Evolutionary conservation across 768 basidiomycete species (phyloP).

Genomic region (Favolaschia claudopus): DNA sequence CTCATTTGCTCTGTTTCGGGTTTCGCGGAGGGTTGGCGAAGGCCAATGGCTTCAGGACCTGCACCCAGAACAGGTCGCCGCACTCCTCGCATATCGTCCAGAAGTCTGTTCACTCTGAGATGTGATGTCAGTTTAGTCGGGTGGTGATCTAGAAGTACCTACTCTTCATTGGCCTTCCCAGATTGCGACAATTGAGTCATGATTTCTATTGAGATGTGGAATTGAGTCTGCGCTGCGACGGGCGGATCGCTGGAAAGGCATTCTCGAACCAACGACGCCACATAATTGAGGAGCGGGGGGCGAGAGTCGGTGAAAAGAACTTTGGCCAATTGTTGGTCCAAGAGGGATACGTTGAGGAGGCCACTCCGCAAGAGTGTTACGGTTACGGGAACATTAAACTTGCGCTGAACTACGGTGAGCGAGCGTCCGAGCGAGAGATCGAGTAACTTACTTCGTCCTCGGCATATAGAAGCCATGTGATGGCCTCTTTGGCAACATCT

Average conservation of each 20-base stretch:
- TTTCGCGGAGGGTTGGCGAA: slow-evolving; percentile 61
- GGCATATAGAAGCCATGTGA: slow-evolving; percentile 94
- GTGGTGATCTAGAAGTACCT: slow-evolving; percentile 39
- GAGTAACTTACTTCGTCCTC: slow-evolving; percentile 84
- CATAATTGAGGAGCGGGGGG: slow-evolving; percentile 79
- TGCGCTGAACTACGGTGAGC: slow-evolving; percentile 65
- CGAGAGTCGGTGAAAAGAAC: slow-evolving; percentile 81
- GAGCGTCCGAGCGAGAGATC: not conserved
- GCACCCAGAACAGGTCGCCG: slow-evolving; percentile 54
- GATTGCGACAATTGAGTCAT: slow-evolving; percentile 75
- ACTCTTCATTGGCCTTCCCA: slow-evolving; percentile 89
- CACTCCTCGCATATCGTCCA: slow-evolving; percentile 84
- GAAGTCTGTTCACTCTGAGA: slow-evolving; percentile 67
- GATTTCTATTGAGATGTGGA: slow-evolving; percentile 82
- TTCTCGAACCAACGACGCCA: slow-evolving; percentile 84
- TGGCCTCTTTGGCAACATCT: slow-evolving; percentile 95
- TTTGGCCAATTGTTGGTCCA: slow-evolving; percentile 92
- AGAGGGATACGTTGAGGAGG: slow-evolving; percentile 76
- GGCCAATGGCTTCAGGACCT: slow-evolving; percentile 43
- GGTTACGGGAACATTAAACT: slow-evolving; percentile 95
- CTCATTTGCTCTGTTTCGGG: slow-evolving; percentile 79
- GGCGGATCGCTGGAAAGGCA: slow-evolving; percentile 85
- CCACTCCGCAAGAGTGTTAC: slow-evolving; percentile 86
- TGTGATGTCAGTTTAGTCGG: slow-evolving; percentile 11
- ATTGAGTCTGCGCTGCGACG: slow-evolving; percentile 79